Evolutionary conservation across 345 rosid genomes (phyloP).

Genomic region (Citropsis articulata): DNA sequence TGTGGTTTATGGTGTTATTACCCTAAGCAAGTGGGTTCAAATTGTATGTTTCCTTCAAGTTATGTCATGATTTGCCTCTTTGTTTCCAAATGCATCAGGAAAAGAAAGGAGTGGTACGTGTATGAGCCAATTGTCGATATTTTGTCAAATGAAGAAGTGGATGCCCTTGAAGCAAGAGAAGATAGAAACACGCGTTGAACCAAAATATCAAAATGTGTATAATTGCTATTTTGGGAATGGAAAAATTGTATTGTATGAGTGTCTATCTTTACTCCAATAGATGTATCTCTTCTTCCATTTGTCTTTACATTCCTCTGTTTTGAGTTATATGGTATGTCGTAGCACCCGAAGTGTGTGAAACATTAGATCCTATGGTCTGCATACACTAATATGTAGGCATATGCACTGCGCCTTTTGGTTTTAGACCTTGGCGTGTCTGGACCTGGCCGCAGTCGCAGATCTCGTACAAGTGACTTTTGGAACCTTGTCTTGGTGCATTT

Average conservation of each 20-base stretch:
- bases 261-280: not conserved
- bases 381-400: not conserved
- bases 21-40: not conserved
- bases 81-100: slow-evolving; percentile 44
- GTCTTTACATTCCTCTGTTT: not conserved
- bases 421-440: not conserved
- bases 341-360: not conserved
- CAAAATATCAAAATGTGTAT: not conserved
- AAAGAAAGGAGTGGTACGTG: slow-evolving; percentile 89
- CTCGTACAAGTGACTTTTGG: not conserved
- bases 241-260: not conserved
- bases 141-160: slow-evolving; percentile 76
- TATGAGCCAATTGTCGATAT: slow-evolving; percentile 76
- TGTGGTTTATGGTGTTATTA: not conserved
- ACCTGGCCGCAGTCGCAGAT: no score
- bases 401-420: no score
- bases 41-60: not conserved
- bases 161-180: slow-evolving; percentile 86
- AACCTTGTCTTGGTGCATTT: not conserved
- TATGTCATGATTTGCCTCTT: not conserved
- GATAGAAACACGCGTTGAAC: slow-evolving; percentile 52
- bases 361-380: not conserved
- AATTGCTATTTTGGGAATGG: not conserved
- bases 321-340: no score
- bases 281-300: not conserved